Percentiles rank a stretch among this genome's conserved stretches.
phyloP scores from a whole-genome alignment of 441 rosid species.

The Mallotus repandus region DNA sequence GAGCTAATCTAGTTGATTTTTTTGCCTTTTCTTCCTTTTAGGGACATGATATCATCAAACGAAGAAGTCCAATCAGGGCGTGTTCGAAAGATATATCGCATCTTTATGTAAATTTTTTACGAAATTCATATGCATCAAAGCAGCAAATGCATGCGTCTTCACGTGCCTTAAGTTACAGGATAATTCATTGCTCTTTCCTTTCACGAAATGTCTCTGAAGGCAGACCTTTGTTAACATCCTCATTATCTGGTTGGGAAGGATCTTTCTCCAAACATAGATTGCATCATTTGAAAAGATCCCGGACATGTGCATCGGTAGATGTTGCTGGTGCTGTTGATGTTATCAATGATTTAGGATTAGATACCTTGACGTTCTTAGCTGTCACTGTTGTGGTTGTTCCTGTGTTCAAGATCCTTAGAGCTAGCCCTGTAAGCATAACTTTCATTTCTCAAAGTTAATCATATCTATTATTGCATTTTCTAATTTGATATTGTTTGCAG shows the following conservation, averaged over 20 bases:
- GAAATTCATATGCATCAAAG: constrained; percentile 22
- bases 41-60: constrained; percentile 51
- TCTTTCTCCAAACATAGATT: constrained; percentile 37
- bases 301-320: constrained; percentile 50
- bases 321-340: constrained; percentile 86
- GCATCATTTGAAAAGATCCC: constrained; percentile 36
- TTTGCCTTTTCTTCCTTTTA: constrained; percentile 30
- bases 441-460: constrained; percentile 11
- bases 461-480: not conserved
- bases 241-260: constrained; percentile 34
- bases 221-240: constrained; percentile 32
- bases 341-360: constrained; percentile 92
- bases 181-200: constrained; percentile 31
- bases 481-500: not conserved
- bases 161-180: constrained; percentile 32
- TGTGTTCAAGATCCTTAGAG: constrained; percentile 73
- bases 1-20: constrained; percentile 4
- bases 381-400: constrained; percentile 95
- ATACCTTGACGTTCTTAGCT: constrained; percentile 89
- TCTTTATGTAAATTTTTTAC: constrained; percentile 35
- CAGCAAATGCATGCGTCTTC: constrained; percentile 26
- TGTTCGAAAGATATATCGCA: constrained; percentile 30
- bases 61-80: constrained; percentile 31
- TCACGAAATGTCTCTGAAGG: constrained; percentile 33
- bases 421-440: constrained; percentile 76